Evolutionary conservation across 2,329 filamentous ascomycete genomes (phyloP), one percentile per base, ranked within the genome.

Genomic region (Delphinella strobiligena): DNA sequence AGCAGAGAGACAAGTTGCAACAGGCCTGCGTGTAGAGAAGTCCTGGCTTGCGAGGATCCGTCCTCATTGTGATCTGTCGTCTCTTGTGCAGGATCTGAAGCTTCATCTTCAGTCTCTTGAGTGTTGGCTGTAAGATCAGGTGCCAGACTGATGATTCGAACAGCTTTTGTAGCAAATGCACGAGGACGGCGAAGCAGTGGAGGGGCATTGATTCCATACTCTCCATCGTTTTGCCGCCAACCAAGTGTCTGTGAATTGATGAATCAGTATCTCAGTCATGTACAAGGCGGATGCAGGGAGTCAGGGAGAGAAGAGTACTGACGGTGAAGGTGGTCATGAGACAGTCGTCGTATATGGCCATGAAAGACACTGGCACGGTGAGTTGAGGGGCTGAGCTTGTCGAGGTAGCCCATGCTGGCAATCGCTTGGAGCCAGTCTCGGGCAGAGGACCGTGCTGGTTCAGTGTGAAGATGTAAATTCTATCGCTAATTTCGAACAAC

Each of bases 261-360:
- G n/a, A n/a, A n/a, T n/a, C n/a, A n/a, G n/a, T n/a, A n/a, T n/a
- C n/a, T n/a, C n/a, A n/a, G n/a, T n/a, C n/a, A n/a, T n/a, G n/a
- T n/a, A n/a, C n/a, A n/a, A n/a, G n/a, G n/a, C 31, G 24, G 36
- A 34, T 34, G 2, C 40, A 31, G 4, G 38, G 31, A 22, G 40
- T 38, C 11, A 18, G n/a, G 7, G 33, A 22, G 7, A 35, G 9
- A 4, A 19, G 5, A 18, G 10, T 29, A 51, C 52, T 38, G 48
- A 58, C 58, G 4, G 61, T 62, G 43, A 61, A 68, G 3, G 64
- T 68, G 18, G 55, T 58, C 60, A 68, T 64, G 37, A 69, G 60
- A 29, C 62, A 63, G 49, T 69, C 66, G 36, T 68, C 64, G 37
- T 58, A 67, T 7, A 68, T 38, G 0, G 52, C 58, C 66, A 69